Evolutionary conservation across 2,329 filamentous ascomycete species (phyloP).

Genomic region (Trichoderma breve): DNA sequence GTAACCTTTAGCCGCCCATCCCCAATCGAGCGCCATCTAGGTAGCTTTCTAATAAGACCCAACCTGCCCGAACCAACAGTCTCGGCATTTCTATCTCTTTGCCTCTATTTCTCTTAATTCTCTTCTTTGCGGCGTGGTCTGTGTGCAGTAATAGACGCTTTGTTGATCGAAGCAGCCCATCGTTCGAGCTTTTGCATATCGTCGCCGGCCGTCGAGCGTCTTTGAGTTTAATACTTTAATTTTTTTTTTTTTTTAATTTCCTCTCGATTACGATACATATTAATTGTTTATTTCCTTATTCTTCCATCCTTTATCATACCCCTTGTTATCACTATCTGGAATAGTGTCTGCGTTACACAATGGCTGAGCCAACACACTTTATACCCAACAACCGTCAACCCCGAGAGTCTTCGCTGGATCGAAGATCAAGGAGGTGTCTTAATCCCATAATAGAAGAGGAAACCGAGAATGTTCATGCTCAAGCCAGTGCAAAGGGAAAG

Average conservation of each 20-base stretch:
- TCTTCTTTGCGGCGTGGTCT: constrained; percentile 28
- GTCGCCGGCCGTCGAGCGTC: constrained; percentile 39
- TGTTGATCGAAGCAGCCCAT: constrained; percentile 47
- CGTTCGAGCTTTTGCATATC: constrained; percentile 32
- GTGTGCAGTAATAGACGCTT: constrained; percentile 36
- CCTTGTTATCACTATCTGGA: constrained; percentile 27
- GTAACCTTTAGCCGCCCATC: constrained; percentile 30
- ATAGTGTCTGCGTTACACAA: constrained; percentile 40
- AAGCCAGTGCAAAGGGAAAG: constrained; percentile 24
- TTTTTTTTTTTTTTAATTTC: background rate
- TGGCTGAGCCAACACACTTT: constrained; percentile 42
- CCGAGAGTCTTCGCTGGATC: constrained; percentile 55
- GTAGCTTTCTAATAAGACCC: constrained; percentile 30
- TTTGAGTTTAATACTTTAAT: constrained; percentile 5
- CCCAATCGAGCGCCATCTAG: constrained; percentile 17
- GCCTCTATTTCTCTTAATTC: constrained; percentile 31
- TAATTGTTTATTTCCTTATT: constrained; percentile 23
- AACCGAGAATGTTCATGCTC: constrained; percentile 38
- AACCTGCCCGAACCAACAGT: constrained; percentile 29
- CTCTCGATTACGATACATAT: background rate
- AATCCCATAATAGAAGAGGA: constrained; percentile 66
- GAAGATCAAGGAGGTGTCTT: constrained; percentile 53
- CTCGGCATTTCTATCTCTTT: constrained; percentile 31
- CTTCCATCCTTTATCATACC: background rate
- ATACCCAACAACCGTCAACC: constrained; percentile 39